Percentiles rank a stretch among this genome's conserved stretches.
Conservation (phyloP, 2,329 filamentous ascomycete genomes). For the Gyromitra esculenta region DNA sequence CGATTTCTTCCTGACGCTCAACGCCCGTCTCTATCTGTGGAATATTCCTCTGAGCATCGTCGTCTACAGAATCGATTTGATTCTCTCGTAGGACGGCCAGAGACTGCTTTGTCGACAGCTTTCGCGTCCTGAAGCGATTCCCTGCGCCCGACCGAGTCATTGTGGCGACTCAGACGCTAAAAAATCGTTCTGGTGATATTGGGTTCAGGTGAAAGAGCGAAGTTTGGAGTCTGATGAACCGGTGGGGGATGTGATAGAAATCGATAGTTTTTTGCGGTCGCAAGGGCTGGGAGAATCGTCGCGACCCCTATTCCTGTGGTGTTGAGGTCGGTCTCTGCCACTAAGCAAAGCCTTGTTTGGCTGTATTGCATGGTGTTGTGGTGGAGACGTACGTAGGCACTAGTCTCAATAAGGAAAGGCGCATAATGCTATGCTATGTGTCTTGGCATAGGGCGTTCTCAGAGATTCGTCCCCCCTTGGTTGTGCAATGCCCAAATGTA, state of each 20-base stretch:
- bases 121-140: slow-evolving; percentile 75
- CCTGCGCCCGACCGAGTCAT: slow-evolving; percentile 56
- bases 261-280: slow-evolving; percentile 54
- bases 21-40: slow-evolving; percentile 93
- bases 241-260: slow-evolving; percentile 46
- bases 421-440: not conserved
- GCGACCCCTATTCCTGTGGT: slow-evolving; percentile 53
- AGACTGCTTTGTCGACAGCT: slow-evolving; percentile 89
- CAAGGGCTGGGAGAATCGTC: slow-evolving; percentile 53
- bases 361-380: slow-evolving; percentile 52
- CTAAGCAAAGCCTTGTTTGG: slow-evolving; percentile 54
- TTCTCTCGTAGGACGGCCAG: slow-evolving; percentile 88
- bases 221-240: slow-evolving; percentile 46
- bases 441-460: slow-evolving; percentile 44
- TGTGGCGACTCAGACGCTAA: slow-evolving; percentile 63
- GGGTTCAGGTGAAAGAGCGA: slow-evolving; percentile 58
- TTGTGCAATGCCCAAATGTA: slow-evolving; percentile 33
- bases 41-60: slow-evolving; percentile 84
- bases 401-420: slow-evolving; percentile 41
- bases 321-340: slow-evolving; percentile 54
- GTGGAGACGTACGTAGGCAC: slow-evolving; percentile 23
- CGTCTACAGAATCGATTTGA: slow-evolving; percentile 86
- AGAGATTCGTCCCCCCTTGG: slow-evolving; percentile 36
- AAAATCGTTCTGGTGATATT: slow-evolving; percentile 73
- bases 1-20: slow-evolving; percentile 96